Conservation (phyloP, 345 rosid species). For the Streptanthus diversifolius region DNA sequence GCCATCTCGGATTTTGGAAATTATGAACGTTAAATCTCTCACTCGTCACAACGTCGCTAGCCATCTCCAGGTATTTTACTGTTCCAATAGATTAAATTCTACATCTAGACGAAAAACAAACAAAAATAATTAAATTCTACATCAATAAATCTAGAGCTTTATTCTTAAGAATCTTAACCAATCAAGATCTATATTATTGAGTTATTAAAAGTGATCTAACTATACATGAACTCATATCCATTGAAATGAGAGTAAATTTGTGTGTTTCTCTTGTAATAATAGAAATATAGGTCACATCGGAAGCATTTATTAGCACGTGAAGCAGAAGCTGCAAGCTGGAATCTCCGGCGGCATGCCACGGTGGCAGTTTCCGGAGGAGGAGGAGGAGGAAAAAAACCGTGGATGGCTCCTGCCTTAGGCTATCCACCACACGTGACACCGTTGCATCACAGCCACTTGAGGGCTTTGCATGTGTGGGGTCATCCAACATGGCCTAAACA, state of each 20-base stretch:
- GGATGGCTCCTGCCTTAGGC: constrained; percentile 70
- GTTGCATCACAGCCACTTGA: constrained; percentile 46
- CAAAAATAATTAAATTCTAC: not conserved
- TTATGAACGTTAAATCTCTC: constrained; percentile 83
- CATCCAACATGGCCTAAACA: constrained; percentile 93
- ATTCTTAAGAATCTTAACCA: not conserved
- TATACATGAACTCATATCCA: not conserved
- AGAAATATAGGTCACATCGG: constrained; percentile 92
- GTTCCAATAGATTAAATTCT: not conserved
- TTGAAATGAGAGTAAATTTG: not conserved
- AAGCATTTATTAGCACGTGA: constrained; percentile 82
- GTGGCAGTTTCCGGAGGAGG: constrained; percentile 37
- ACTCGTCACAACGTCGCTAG: constrained; percentile 98
- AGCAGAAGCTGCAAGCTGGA: constrained; percentile 83
- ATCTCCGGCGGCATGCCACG: constrained; percentile 59
- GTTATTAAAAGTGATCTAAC: not conserved
- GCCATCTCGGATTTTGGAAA: constrained; percentile 86
- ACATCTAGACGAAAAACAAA: too few relatives aligned
- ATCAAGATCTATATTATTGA: not conserved
- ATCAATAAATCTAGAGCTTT: not conserved
- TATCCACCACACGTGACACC: constrained; percentile 56
- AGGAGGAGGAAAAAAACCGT: constrained; percentile 44
- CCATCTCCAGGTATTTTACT: constrained; percentile 73
- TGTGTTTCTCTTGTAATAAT: not conserved
- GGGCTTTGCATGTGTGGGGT: constrained; percentile 94